Evolutionary conservation across 768 basidiomycete species (phyloP).

Genomic region (Daedalea quercina): DNA sequence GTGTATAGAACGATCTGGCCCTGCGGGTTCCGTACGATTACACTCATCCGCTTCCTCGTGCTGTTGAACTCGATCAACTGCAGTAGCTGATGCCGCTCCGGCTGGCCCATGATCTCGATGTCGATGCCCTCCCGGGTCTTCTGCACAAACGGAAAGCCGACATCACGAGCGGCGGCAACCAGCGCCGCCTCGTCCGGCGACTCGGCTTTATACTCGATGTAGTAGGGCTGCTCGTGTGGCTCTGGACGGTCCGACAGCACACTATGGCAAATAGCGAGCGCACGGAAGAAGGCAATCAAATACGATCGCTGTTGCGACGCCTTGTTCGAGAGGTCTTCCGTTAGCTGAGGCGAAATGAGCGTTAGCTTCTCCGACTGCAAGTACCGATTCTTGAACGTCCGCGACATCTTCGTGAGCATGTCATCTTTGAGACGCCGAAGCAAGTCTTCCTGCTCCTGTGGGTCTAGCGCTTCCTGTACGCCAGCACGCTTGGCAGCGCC

Average conservation of each 20-base stretch:
- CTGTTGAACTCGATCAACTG: slow-evolving; percentile 91
- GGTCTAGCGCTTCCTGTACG: slow-evolving; percentile 53
- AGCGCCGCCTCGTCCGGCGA: slow-evolving; percentile 94
- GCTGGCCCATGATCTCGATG: slow-evolving; percentile 88
- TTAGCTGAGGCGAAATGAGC: slow-evolving; percentile 80
- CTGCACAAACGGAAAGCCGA: slow-evolving; percentile 85
- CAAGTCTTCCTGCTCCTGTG: slow-evolving; percentile 63
- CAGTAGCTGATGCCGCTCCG: slow-evolving; percentile 73
- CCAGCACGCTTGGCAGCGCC: slow-evolving; percentile 87
- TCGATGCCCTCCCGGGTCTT: slow-evolving; percentile 71
- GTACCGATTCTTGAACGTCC: slow-evolving; percentile 84
- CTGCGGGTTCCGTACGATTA: slow-evolving; percentile 79
- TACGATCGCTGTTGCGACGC: slow-evolving; percentile 52
- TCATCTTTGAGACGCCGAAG: slow-evolving; percentile 59
- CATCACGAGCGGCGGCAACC: slow-evolving; percentile 86
- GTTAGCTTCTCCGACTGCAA: slow-evolving; percentile 77
- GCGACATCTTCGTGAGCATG: slow-evolving; percentile 74
- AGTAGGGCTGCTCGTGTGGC: slow-evolving; percentile 49
- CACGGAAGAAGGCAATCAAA: slow-evolving; percentile 86
- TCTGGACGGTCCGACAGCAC: slow-evolving; percentile 80
- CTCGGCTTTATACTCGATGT: slow-evolving; percentile 90
- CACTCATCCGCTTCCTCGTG: slow-evolving; percentile 93
- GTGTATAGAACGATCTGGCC: slow-evolving; percentile 80
- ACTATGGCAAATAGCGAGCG: slow-evolving; percentile 88
- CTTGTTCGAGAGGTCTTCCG: slow-evolving; percentile 65